Evolutionary conservation across 1,139 yeast species (phyloP), one percentile per base, ranked within the genome.

Genomic region (Blastobotrys petasosporus): DNA sequence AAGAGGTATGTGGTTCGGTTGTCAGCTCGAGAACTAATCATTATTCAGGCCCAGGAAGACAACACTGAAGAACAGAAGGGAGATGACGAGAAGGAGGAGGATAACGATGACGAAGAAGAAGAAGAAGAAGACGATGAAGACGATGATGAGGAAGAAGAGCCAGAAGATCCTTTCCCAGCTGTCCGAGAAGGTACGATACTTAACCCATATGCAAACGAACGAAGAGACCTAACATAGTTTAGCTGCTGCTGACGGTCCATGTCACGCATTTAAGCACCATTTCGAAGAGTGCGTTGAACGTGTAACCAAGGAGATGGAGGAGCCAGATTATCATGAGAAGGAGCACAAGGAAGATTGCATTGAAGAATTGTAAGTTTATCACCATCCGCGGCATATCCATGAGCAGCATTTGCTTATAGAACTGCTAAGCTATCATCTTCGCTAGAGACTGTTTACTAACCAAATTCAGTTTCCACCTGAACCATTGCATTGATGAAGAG

Each of bases 331-430:
- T 66, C 95, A 72, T 32, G 80, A 82, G 48, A 76, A 76, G 63
- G 81, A 75, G n/a, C 76, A 86, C 76, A 88, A 90, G 72, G 97
- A 90, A 53, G 95, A 90, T 71, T 92, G 98, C 75, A 83, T 90
- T 54, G 97, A 92, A 71, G 98, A 92, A 73, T 92, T 84, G 58
- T 55, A 53, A 48, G 58, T 52, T 30, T 25, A 3, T 10, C 28
- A 15, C 5, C 28, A 15, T 12, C 4, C n/a, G 6, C 25, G 7
- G 7, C 7, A 20, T 4, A 20, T 20, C 7, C 25, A 4, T 20
- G 25, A 7, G 25, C 7, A n/a, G n/a, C n/a, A n/a, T n/a, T n/a
- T n/a, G n/a, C n/a, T n/a, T n/a, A n/a, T n/a, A n/a, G n/a, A n/a
- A n/a, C n/a, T n/a, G n/a, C n/a, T n/a, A n/a, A n/a, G n/a, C n/a